Evolutionary conservation across 2,329 filamentous ascomycete species (phyloP).

Genomic region (Waltergamsia citrina): DNA sequence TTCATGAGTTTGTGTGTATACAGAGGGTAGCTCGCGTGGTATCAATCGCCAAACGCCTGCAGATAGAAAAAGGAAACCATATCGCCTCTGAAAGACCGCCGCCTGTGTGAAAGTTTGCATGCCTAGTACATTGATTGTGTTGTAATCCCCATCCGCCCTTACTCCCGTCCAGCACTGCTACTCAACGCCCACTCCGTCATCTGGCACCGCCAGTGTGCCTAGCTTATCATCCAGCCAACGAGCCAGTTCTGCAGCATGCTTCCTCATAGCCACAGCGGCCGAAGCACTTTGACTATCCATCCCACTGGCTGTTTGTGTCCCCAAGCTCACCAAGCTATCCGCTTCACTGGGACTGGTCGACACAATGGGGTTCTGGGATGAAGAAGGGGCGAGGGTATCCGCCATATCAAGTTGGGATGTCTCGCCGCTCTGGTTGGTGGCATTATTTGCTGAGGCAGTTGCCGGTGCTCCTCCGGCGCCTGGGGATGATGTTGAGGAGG

Average conservation of each 20-base stretch:
- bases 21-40: no score
- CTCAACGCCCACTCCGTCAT: conserved; percentile 34
- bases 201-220: conserved; percentile 40
- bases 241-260: conserved; percentile 49
- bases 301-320: conserved; percentile 32
- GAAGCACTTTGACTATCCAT: conserved; percentile 28
- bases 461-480: conserved; percentile 6
- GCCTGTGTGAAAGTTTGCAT: not conserved
- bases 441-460: conserved; percentile 8
- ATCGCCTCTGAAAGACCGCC: not conserved
- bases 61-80: not conserved
- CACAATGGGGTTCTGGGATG: conserved; percentile 6
- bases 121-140: not conserved
- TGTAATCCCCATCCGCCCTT: not conserved
- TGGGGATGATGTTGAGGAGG: conserved; percentile 1
- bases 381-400: not conserved
- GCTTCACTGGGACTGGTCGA: conserved; percentile 27
- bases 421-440: conserved; percentile 3
- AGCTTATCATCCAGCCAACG: conserved; percentile 52
- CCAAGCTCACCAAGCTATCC: conserved; percentile 35
- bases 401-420: not conserved
- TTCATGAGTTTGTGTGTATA: no score
- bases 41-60: not conserved
- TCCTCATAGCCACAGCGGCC: conserved; percentile 40
- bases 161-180: not conserved